Evolutionary conservation across 177 flowering plant species (phyloP).

Genomic region (Vitis hybrid): DNA sequence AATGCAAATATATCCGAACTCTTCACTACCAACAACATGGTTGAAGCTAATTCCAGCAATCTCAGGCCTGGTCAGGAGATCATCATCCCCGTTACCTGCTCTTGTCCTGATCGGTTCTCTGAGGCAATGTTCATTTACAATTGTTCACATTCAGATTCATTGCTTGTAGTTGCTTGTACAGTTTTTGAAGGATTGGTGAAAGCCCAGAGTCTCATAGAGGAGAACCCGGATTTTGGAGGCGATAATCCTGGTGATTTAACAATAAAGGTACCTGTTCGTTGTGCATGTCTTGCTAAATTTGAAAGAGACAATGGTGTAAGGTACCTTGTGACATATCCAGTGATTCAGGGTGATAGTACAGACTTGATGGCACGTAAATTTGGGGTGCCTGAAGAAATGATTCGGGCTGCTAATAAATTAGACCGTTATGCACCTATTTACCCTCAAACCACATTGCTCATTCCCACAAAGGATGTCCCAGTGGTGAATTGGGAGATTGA

Average conservation of each 20-base stretch:
- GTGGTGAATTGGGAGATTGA: slow-evolving; percentile 20
- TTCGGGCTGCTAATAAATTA: slow-evolving; percentile 33
- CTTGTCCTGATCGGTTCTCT: slow-evolving; percentile 32
- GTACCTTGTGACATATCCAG: slow-evolving; percentile 46
- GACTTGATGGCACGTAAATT: slow-evolving; percentile 33
- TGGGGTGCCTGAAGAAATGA: slow-evolving; percentile 23
- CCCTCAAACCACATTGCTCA: slow-evolving; percentile 34
- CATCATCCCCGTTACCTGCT: slow-evolving; percentile 39
- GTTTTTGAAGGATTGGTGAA: slow-evolving; percentile 40
- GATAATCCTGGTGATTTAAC: neutral
- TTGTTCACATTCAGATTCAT: slow-evolving; percentile 10
- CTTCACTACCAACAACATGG: slow-evolving; percentile 28
- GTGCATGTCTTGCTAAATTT: slow-evolving; percentile 41
- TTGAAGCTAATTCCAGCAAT: slow-evolving; percentile 15
- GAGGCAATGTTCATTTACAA: slow-evolving; percentile 26
- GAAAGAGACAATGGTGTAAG: slow-evolving; percentile 19
- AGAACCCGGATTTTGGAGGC: slow-evolving; percentile 18
- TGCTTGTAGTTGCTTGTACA: slow-evolving; percentile 29
- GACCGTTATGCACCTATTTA: slow-evolving; percentile 26
- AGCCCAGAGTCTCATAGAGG: slow-evolving; percentile 19
- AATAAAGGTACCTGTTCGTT: slow-evolving; percentile 36
- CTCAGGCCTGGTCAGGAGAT: slow-evolving; percentile 31
- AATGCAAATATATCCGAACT: slow-evolving; percentile 16
- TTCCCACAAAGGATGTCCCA: slow-evolving; percentile 34
- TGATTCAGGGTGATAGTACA: slow-evolving; percentile 21